phyloP scores from a whole-genome alignment of 768 basidiomycete genomes.

The Royoungia palumana region DNA sequence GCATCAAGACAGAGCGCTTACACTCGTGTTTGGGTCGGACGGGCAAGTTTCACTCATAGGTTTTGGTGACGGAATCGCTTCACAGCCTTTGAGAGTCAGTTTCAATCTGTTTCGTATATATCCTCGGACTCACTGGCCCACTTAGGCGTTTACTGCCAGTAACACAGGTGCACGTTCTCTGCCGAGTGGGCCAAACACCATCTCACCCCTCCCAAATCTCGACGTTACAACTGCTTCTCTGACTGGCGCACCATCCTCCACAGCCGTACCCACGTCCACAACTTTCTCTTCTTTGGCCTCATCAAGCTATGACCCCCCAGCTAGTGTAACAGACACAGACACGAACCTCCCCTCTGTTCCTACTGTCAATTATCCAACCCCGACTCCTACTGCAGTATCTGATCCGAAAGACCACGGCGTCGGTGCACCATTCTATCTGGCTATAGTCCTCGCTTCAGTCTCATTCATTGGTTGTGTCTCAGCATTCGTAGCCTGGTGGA shows the following conservation, averaged over 20 bases:
- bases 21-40: slow-evolving; percentile 26
- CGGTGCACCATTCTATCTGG: slow-evolving; percentile 46
- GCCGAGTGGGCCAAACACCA: background rate
- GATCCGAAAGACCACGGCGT: slow-evolving; percentile 20
- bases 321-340: slow-evolving; percentile 13
- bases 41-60: slow-evolving; percentile 28
- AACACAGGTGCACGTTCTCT: background rate
- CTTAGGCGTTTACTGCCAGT: slow-evolving; percentile 9
- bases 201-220: slow-evolving; percentile 15
- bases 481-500: slow-evolving; percentile 47
- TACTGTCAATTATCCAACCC: slow-evolving; percentile 19
- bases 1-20: slow-evolving; percentile 19
- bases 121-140: background rate
- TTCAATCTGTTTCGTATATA: background rate
- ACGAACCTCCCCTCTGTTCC: slow-evolving; percentile 24
- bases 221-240: slow-evolving; percentile 17
- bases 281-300: background rate
- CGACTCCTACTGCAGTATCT: slow-evolving; percentile 21
- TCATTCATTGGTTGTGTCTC: slow-evolving; percentile 43
- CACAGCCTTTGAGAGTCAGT: slow-evolving; percentile 4
- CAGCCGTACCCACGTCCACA: background rate
- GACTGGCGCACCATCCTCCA: slow-evolving; percentile 1
- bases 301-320: slow-evolving; percentile 6
- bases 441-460: slow-evolving; percentile 47
- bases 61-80: slow-evolving; percentile 3